phyloP scores from a whole-genome alignment of 2,329 filamentous ascomycete species.

The Sarocladium strictum region DNA sequence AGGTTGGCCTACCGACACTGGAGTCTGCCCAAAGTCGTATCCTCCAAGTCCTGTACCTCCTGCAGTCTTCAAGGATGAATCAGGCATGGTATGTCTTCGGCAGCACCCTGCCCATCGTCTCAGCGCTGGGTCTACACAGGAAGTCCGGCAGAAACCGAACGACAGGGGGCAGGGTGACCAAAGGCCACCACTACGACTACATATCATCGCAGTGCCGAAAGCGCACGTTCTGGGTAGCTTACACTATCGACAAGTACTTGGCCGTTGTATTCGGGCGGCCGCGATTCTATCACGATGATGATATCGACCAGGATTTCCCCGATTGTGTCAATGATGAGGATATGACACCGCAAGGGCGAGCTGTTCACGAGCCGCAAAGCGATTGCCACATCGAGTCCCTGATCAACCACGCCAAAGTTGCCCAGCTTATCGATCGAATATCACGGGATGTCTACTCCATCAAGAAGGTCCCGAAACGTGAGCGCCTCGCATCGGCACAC shows the following conservation, averaged over 20 bases:
- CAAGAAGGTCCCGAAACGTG: constrained; percentile 23
- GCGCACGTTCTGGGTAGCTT: constrained; percentile 54
- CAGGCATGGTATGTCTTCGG: constrained; percentile 21
- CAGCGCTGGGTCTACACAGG: constrained; percentile 16
- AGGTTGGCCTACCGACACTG: constrained; percentile 20
- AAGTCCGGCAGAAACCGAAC: constrained; percentile 11
- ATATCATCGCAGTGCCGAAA: constrained; percentile 44
- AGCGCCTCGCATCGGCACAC: constrained; percentile 29
- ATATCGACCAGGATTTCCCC: constrained; percentile 55
- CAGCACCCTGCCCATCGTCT: constrained; percentile 16
- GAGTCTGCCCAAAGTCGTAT: constrained; percentile 17
- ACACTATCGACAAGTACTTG: constrained; percentile 56
- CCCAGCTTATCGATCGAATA: constrained; percentile 29
- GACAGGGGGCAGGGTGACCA: background rate
- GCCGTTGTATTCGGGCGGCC: constrained; percentile 57
- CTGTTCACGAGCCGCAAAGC: constrained; percentile 18
- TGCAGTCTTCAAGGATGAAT: constrained; percentile 18
- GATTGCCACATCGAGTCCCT: constrained; percentile 43
- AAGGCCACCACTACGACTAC: constrained; percentile 25
- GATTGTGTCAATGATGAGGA: constrained; percentile 50
- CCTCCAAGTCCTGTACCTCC: constrained; percentile 18
- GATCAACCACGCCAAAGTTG: constrained; percentile 37
- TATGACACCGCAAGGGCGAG: constrained; percentile 36
- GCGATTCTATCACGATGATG: constrained; percentile 53
- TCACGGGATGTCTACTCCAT: constrained; percentile 32